These are phyloP conservation scores for Polyplosphaeria fusca DNA, from an alignment of 495 filamentous ascomycete genomes.

Conservation along the genomic window DNA sequence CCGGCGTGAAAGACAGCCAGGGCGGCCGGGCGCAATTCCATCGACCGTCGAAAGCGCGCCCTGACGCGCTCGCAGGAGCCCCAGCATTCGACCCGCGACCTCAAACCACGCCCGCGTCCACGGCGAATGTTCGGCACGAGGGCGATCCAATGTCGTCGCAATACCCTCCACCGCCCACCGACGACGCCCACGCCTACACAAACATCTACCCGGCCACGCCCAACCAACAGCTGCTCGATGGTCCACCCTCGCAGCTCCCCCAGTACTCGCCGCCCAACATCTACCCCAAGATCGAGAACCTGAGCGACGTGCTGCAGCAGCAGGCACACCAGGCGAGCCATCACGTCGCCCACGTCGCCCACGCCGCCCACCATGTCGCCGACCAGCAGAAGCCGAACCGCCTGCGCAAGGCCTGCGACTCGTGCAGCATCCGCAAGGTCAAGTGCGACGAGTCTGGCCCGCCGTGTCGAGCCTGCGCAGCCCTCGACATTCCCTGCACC, in stretches of 20 bases:
- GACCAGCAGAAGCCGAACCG: conserved; percentile 29
- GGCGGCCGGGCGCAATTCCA: background rate
- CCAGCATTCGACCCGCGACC: background rate
- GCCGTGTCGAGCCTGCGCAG: conserved; percentile 75
- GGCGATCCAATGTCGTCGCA: conserved; percentile 14
- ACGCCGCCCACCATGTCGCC: conserved; percentile 1
- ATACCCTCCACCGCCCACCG: conserved; percentile 18
- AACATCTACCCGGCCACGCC: conserved; percentile 27
- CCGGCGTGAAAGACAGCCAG: too few species aligned
- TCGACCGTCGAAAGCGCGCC: too few species aligned
- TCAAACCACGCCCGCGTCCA: too few species aligned
- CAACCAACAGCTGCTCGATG: conserved; percentile 17
- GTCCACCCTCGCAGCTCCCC: conserved; percentile 11
- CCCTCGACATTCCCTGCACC: conserved; percentile 79
- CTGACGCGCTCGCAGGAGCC: background rate
- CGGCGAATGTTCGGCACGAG: background rate
- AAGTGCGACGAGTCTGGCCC: conserved; percentile 75
- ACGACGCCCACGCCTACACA: conserved; percentile 30
- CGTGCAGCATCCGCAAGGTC: conserved; percentile 38
- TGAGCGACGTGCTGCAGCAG: conserved; percentile 31
- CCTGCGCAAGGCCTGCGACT: conserved; percentile 37
- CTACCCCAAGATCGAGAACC: conserved; percentile 30
- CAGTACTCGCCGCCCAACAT: conserved; percentile 28
- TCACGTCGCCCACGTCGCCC: conserved; percentile 19
- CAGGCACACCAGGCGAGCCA: conserved; percentile 33